Conservation (phyloP, 805 yeast species). For the Ogataea dorogensis region DNA sequence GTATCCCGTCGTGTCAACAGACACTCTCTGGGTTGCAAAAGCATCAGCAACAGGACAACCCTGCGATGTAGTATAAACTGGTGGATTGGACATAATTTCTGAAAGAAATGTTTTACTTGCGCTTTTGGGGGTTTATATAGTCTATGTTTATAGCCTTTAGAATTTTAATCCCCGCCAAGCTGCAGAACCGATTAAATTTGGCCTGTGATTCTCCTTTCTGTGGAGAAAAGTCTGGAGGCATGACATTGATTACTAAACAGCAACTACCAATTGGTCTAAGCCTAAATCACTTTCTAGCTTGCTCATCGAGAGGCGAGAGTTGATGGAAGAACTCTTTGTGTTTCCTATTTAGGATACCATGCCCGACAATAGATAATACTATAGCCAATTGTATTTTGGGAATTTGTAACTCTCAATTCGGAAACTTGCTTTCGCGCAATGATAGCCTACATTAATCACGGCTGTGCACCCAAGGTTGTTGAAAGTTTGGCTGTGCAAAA, state of each 20-base stretch:
- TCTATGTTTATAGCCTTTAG: conserved; percentile 1
- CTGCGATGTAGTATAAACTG: conserved; percentile 66
- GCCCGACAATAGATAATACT: conserved; percentile 1
- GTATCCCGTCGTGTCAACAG: conserved; percentile 43
- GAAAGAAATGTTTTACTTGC: conserved; percentile 1
- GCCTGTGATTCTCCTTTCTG: background rate
- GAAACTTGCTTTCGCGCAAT: conserved; percentile 1
- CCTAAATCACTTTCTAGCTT: conserved; percentile 2
- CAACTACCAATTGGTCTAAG: conserved; percentile 1
- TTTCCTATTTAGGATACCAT: conserved; percentile 6
- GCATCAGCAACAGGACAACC: conserved; percentile 79
- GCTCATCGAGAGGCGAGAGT: background rate
- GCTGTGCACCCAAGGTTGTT: no score
- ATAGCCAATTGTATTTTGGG: conserved; percentile 5
- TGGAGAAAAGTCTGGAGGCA: conserved; percentile 2
- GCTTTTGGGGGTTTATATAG: conserved; percentile 8
- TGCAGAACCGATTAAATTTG: background rate
- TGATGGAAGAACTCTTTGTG: conserved; percentile 1
- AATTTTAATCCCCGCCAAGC: conserved; percentile 5
- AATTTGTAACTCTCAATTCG: conserved; percentile 7
- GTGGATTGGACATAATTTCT: conserved; percentile 39
- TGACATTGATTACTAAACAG: conserved; percentile 4
- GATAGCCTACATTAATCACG: background rate
- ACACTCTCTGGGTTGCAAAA: conserved; percentile 72
- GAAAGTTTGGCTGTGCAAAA: conserved; percentile 7